These are phyloP conservation scores for Pythium brachiatum DNA, from an alignment of 352 stramenopile genomes.

Conservation along the genomic window DNA sequence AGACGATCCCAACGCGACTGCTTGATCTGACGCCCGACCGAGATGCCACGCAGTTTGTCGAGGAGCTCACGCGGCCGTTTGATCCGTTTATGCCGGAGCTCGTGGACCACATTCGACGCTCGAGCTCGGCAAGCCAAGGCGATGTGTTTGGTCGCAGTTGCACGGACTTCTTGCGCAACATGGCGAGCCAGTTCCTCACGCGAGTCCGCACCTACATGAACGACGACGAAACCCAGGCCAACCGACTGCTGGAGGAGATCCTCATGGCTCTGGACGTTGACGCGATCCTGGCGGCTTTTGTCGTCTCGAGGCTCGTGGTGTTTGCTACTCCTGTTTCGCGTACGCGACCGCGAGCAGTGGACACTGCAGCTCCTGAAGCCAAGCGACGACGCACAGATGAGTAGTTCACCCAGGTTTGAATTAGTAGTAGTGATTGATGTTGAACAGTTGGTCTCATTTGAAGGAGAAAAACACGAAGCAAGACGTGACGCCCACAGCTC, in stretches of 20 bases:
- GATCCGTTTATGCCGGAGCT: constrained; percentile 34
- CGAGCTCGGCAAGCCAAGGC: constrained; percentile 23
- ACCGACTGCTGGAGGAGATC: constrained; percentile 17
- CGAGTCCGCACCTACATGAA: constrained; percentile 19
- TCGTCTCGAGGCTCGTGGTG: constrained; percentile 7
- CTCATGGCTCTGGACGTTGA: constrained; percentile 20
- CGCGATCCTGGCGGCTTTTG: constrained; percentile 7
- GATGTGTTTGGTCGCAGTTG: constrained; percentile 24
- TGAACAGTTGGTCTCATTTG: not conserved
- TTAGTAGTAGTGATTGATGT: not conserved
- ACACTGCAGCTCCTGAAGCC: not conserved
- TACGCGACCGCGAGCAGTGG: not conserved
- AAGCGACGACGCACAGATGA: constrained; percentile 17
- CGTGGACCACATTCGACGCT: constrained; percentile 27
- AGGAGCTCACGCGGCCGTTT: constrained; percentile 25
- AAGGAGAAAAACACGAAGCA: too few relatives aligned
- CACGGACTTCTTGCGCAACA: constrained; percentile 27
- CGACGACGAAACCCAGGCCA: constrained; percentile 1
- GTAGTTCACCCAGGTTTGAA: not conserved
- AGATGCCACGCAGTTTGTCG: constrained; percentile 20
- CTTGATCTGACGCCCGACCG: constrained; percentile 20
- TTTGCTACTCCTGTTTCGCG: constrained; percentile 2
- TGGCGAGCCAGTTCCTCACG: constrained; percentile 28
- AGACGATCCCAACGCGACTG: constrained; percentile 15
- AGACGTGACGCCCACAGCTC: too few relatives aligned